Evolutionary conservation across 257 asterid genomes (phyloP).

Genomic region (Cynanchum wilfordii): DNA sequence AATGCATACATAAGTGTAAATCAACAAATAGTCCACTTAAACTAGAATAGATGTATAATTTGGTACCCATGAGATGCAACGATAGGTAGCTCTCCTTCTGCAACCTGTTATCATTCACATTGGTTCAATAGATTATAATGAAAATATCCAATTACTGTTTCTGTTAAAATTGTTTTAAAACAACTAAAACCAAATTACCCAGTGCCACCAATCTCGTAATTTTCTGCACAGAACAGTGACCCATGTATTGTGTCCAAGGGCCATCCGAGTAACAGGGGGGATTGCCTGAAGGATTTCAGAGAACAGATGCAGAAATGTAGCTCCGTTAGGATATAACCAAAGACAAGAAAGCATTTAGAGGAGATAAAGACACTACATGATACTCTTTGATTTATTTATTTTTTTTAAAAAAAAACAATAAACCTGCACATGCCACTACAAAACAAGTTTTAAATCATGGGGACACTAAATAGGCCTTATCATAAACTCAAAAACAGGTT

Average conservation of each 20-base stretch:
- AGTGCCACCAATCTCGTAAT: slow-evolving; percentile 97
- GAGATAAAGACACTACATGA: background rate
- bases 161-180: slow-evolving; percentile 13
- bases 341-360: background rate
- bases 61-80: slow-evolving; percentile 97
- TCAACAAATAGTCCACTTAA: slow-evolving; percentile 6
- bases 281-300: slow-evolving; percentile 53
- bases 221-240: slow-evolving; percentile 88
- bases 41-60: slow-evolving; percentile 13
- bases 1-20: slow-evolving; percentile 18
- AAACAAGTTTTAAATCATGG: background rate
- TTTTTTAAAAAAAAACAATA: background rate
- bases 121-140: slow-evolving; percentile 20
- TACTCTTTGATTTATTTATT: background rate
- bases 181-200: slow-evolving; percentile 54
- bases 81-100: slow-evolving; percentile 93
- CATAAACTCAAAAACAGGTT: background rate
- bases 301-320: background rate
- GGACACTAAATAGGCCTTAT: background rate
- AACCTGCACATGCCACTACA: background rate
- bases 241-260: slow-evolving; percentile 88
- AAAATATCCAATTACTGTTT: slow-evolving; percentile 11
- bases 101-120: slow-evolving; percentile 58
- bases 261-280: slow-evolving; percentile 93
- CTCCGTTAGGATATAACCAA: background rate